Percentiles rank a stretch among this genome's conserved stretches.
Evolutionary conservation across 2,329 filamentous ascomycete genomes (phyloP).

Genomic region (Xylariaceae sp.): DNA sequence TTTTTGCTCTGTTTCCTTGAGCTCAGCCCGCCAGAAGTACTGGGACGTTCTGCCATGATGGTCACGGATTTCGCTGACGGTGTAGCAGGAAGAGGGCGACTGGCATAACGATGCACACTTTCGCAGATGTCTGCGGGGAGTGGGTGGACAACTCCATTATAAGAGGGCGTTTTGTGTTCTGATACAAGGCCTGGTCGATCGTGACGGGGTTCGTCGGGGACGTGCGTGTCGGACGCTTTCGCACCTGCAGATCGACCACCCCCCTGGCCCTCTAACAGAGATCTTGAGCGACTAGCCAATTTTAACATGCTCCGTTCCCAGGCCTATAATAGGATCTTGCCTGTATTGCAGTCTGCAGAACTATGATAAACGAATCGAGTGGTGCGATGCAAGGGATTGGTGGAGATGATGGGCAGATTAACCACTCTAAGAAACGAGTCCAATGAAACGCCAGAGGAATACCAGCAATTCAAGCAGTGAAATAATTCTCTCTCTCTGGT

Average conservation of each 20-base stretch:
- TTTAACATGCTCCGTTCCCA: slow-evolving; percentile 20
- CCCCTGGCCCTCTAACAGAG: slow-evolving; percentile 19
- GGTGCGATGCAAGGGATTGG: slow-evolving; percentile 10
- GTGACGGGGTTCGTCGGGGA: slow-evolving; percentile 26
- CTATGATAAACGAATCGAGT: slow-evolving; percentile 5
- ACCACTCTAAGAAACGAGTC: slow-evolving; percentile 1
- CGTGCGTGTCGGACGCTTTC: slow-evolving; percentile 27
- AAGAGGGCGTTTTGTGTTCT: slow-evolving; percentile 25
- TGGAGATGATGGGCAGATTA: slow-evolving; percentile 3
- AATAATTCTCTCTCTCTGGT: slow-evolving; percentile 1
- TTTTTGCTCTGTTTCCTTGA: slow-evolving; percentile 26
- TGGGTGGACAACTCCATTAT: slow-evolving; percentile 24
- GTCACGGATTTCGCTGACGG: slow-evolving; percentile 17
- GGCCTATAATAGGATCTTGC: slow-evolving; percentile 10
- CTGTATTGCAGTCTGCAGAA: slow-evolving; percentile 12
- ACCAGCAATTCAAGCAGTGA: background rate
- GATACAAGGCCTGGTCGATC: slow-evolving; percentile 28
- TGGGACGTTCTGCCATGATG: slow-evolving; percentile 38
- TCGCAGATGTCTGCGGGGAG: slow-evolving; percentile 16
- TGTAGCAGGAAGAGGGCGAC: slow-evolving; percentile 24
- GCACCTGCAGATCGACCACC: slow-evolving; percentile 21
- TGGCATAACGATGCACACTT: slow-evolving; percentile 22
- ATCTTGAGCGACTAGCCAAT: slow-evolving; percentile 24
- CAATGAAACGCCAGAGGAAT: background rate
- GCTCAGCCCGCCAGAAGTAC: slow-evolving; percentile 37